Conservation (phyloP, 768 basidiomycete species). For the Grammothele lineata region DNA sequence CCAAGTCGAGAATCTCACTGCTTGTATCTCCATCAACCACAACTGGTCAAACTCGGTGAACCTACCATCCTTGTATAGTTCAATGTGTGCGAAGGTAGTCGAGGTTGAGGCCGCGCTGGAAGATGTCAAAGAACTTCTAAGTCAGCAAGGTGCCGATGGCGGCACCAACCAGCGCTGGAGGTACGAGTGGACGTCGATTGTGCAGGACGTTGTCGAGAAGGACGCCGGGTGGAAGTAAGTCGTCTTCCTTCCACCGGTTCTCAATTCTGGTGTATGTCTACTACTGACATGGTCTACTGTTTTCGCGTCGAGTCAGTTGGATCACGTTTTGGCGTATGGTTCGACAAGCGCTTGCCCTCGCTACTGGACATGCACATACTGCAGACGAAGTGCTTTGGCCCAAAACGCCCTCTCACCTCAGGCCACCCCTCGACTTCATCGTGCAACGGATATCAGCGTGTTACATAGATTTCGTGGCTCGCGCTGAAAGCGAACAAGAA, state of each 20-base stretch:
- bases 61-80: slow-evolving; percentile 22
- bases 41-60: slow-evolving; percentile 30
- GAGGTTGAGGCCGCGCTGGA: slow-evolving; percentile 26
- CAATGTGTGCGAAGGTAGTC: slow-evolving; percentile 25
- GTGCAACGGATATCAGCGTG: slow-evolving; percentile 11
- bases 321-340: slow-evolving; percentile 27
- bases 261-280: background rate
- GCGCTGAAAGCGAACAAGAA: slow-evolving; percentile 6
- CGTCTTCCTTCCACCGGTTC: background rate
- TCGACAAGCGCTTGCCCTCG: slow-evolving; percentile 14
- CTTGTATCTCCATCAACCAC: slow-evolving; percentile 29
- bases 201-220: slow-evolving; percentile 27
- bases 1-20: slow-evolving; percentile 27
- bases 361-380: background rate
- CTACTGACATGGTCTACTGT: background rate
- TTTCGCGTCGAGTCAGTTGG: slow-evolving; percentile 22
- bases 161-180: slow-evolving; percentile 12
- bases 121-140: slow-evolving; percentile 23
- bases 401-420: slow-evolving; percentile 12
- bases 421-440: slow-evolving; percentile 16
- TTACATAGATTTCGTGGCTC: slow-evolving; percentile 15
- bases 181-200: slow-evolving; percentile 21
- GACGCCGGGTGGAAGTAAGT: slow-evolving; percentile 30
- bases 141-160: background rate
- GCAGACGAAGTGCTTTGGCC: slow-evolving; percentile 10